Base-by-base conservation (phyloP, 192 early-diverging fungal genomes). In the Chytriomyces sp. region DNA sequence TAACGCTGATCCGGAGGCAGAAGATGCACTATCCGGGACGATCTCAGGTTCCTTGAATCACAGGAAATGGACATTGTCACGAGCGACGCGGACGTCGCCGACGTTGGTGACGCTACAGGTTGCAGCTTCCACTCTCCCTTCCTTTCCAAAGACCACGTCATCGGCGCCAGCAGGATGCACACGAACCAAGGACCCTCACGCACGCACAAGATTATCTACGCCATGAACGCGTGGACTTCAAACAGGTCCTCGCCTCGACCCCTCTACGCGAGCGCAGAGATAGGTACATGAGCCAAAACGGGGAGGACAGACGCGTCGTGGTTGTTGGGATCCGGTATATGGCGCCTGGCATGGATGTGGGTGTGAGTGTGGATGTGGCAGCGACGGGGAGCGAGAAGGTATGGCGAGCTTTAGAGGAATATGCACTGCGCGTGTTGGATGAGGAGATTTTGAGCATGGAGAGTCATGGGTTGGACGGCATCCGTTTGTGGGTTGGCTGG, bases 211-310 rank as follows among this genome's bases (percentile, higher is more conserved):
- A 74, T 86, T 30, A 59, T 86, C 14, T 74, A 81, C 53, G 77
- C 77, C 38, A 84, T 79, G 40, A 86, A 86, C 61, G 81, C 81
- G 12, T 82, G 78, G 64, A 77, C 81, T 10, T 49, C 6, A 84
- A 82, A 58, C 85, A 86, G 68, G 79, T 86, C 25, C 41, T 86
- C 59, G 75, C 75, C 12, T 77, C 80, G 3, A 52, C 59, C 10
- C 81, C 80, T 22, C 22, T 32, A 14, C 12, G 0, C 12, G 28
- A 22, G 12, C 28, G 19, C 56, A 22, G 19, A 28, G 25, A 28
- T 14, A 49, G 40, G 52, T 85, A 85, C 77, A 62, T 78, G 37
- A 77, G 75, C 25, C 60, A 64, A 36, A 79, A 79, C 7, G 71
- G 72, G 30, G 64, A 70, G 25, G 81, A 80, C 64, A 75, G 81